Base-by-base conservation (phyloP, 202 grass and related monocot species). In the Eragrostis tef region DNA sequence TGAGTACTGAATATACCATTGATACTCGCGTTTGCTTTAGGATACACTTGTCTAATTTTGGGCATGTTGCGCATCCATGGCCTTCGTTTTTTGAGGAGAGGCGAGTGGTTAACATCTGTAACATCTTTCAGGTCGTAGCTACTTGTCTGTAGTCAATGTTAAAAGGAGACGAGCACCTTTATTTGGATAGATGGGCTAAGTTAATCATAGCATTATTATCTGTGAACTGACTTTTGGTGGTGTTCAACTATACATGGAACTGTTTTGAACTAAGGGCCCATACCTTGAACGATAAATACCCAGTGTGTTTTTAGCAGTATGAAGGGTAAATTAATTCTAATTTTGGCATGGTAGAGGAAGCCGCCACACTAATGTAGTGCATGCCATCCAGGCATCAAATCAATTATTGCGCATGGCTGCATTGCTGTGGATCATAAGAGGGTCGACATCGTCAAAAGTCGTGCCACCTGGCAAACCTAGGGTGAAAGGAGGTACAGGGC, bases 11-110 rank as follows among this genome's bases (percentile, higher is more conserved):
- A 8, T 52, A 57, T 7, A 24, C 60, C 15, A 8, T 9, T 77
- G 31, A 51, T 61, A 9, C 47, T 10, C 14, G 29, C 0, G 2
- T 9, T 1, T 61, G n/a, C 17, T 61, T 70, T 42, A 78, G 43
- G 74, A 42, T 20, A 43, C 21, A 29, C 6, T 8, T 31, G 66
- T 44, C 66, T 72, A 72, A 71, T 72, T 79, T 85, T 72, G 57
- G 31, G 31, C 45, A 17, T 31, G 29, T 51, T 78, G 64, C 13
- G 27, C 19, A 1, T n/a, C 29, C 10, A 7, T 34, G 0, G 4
- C 31, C 54, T 31, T 44, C n/a, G n/a, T n/a, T n/a, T n/a, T n/a
- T n/a, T 0, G 27, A 44, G 3, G 43, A n/a, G n/a, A 14, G n/a
- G 25, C 48, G 19, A 13, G n/a, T 24, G 21, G 9, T 25, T 39